These are phyloP conservation scores for Pseudogymnoascus destructans DNA, from an alignment of 2,329 filamentous ascomycete species.

Conservation along the genomic window DNA sequence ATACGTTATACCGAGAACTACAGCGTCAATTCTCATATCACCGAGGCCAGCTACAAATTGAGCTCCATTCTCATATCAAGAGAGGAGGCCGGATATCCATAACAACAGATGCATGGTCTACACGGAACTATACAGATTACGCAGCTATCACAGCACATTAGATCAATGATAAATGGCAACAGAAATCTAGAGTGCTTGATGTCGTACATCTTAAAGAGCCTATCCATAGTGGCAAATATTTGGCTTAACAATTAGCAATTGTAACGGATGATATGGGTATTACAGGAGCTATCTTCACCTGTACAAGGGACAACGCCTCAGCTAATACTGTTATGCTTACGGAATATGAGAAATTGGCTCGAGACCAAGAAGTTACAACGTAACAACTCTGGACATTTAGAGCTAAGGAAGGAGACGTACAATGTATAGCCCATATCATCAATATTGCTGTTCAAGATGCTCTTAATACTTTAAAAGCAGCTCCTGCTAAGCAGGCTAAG, in stretches of 20 bases:
- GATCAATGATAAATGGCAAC: too few relatives aligned
- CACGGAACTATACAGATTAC: too few relatives aligned
- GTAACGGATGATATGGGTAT: background rate
- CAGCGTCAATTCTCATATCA: background rate
- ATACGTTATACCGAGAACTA: background rate
- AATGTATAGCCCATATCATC: too few relatives aligned
- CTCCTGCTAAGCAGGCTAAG: too few relatives aligned
- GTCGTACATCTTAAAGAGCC: background rate
- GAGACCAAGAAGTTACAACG: background rate
- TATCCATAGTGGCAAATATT: background rate
- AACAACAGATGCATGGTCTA: too few relatives aligned
- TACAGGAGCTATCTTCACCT: background rate
- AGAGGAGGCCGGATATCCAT: too few relatives aligned
- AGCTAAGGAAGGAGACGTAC: too few relatives aligned
- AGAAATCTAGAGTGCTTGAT: background rate
- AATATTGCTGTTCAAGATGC: too few relatives aligned
- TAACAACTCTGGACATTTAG: background rate
- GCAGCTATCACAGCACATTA: too few relatives aligned
- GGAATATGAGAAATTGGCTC: background rate
- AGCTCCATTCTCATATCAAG: too few relatives aligned
- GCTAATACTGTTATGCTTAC: background rate
- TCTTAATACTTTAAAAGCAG: too few relatives aligned
- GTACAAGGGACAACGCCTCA: background rate
- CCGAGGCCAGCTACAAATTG: too few relatives aligned
- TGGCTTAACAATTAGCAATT: background rate